phyloP scores from a whole-genome alignment of 2,329 filamentous ascomycete species.

The Exophiala sp. region DNA sequence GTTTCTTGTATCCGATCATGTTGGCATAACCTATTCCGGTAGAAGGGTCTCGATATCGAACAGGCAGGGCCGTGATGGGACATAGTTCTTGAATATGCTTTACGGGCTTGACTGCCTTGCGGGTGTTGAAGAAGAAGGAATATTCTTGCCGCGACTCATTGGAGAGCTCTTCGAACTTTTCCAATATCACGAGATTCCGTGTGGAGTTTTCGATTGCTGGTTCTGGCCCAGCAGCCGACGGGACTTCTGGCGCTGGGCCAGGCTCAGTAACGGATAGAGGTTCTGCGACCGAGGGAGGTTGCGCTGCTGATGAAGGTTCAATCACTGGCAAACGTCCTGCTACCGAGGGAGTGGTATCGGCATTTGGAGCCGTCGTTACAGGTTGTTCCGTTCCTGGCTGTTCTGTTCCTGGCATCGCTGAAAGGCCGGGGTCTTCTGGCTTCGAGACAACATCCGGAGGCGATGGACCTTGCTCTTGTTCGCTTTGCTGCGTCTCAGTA shows the following conservation, averaged over 20 bases:
- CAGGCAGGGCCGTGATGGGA: slow-evolving; percentile 73
- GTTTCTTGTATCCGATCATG: slow-evolving; percentile 59
- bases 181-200: slow-evolving; percentile 54
- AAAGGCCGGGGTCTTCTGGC: background rate
- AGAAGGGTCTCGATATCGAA: slow-evolving; percentile 75
- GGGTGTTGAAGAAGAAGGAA: slow-evolving; percentile 52
- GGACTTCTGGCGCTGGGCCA: background rate
- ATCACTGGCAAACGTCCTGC: background rate
- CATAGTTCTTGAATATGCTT: slow-evolving; percentile 56
- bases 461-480: background rate
- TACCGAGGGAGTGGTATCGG: background rate
- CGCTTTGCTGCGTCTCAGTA: background rate
- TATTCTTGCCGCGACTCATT: slow-evolving; percentile 49
- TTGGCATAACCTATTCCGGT: slow-evolving; percentile 80
- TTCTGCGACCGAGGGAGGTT: background rate
- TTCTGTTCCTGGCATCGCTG: background rate
- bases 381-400: background rate
- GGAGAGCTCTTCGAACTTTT: slow-evolving; percentile 52
- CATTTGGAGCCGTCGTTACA: background rate
- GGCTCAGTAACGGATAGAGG: background rate
- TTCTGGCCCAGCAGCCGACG: slow-evolving; percentile 1
- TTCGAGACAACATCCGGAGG: slow-evolving; percentile 2
- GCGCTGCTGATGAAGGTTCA: background rate
- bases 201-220: slow-evolving; percentile 46
- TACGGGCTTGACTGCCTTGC: slow-evolving; percentile 43